Percentiles rank a stretch among this genome's conserved stretches.
Evolutionary conservation across 495 filamentous ascomycete genomes (phyloP).

Genomic region (Tuber brumale): DNA sequence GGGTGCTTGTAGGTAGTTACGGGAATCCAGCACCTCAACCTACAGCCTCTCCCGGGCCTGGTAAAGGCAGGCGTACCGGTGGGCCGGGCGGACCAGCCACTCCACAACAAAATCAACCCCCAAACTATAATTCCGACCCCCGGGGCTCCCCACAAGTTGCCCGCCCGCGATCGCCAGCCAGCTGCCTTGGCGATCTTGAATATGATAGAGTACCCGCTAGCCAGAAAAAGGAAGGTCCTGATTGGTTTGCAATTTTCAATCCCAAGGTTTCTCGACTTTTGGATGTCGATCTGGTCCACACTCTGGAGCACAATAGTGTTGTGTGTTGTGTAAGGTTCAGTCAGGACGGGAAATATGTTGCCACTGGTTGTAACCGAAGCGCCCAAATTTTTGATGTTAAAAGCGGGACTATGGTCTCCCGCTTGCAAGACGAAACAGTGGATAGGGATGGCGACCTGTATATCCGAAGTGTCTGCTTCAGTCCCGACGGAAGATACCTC

Average conservation of each 20-base stretch:
- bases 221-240: slow-evolving; percentile 71
- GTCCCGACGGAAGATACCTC: slow-evolving; percentile 80
- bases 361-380: slow-evolving; percentile 81
- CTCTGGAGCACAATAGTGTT: slow-evolving; percentile 75
- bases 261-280: slow-evolving; percentile 72
- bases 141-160: slow-evolving; percentile 78
- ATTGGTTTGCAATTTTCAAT: slow-evolving; percentile 91
- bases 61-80: slow-evolving; percentile 47
- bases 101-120: slow-evolving; percentile 72
- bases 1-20: slow-evolving; percentile 44
- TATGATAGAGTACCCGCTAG: slow-evolving; percentile 72
- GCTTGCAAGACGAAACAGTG: slow-evolving; percentile 73
- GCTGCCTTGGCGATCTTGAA: slow-evolving; percentile 81
- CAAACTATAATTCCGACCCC: slow-evolving; percentile 73
- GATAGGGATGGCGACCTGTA: slow-evolving; percentile 81
- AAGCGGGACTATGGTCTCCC: slow-evolving; percentile 69
- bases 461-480: slow-evolving; percentile 88
- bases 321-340: slow-evolving; percentile 90
- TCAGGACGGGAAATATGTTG: slow-evolving; percentile 78
- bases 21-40: slow-evolving; percentile 68
- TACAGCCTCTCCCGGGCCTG: slow-evolving; percentile 79
- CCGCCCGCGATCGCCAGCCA: slow-evolving; percentile 65
- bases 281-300: slow-evolving; percentile 83
- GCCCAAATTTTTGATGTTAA: slow-evolving; percentile 85
- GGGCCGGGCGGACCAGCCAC: slow-evolving; percentile 72